Evolutionary conservation across 176 grass and related monocot species (phyloP).

Genomic region (Cenchrus fungigraminus): DNA sequence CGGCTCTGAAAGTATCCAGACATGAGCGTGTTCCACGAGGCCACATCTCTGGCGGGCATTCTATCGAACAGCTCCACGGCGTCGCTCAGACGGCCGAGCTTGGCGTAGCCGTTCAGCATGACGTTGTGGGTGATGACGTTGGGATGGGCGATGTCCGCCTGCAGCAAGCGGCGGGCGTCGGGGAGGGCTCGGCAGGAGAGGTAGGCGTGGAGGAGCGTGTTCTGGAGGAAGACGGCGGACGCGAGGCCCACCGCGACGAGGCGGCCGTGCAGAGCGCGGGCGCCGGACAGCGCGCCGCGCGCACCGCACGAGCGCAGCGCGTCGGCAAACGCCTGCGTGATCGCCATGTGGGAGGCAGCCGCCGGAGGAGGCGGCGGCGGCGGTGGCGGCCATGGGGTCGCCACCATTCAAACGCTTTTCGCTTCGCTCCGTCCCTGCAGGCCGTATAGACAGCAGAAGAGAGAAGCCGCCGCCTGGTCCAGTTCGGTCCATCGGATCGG

Average conservation of each 20-base stretch:
- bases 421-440: neutral
- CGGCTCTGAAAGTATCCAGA: conserved; percentile 66
- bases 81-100: conserved; percentile 57
- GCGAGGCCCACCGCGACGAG: conserved; percentile 77
- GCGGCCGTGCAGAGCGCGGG: conserved; percentile 71
- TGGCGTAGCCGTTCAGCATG: conserved; percentile 69
- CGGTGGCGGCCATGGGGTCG: conserved; percentile 67
- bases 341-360: conserved; percentile 62
- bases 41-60: conserved; percentile 71
- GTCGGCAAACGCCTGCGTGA: conserved; percentile 77
- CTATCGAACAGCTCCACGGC: conserved; percentile 77
- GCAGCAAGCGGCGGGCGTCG: conserved; percentile 62
- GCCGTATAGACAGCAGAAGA: neutral
- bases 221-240: conserved; percentile 85
- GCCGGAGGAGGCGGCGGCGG: conserved; percentile 25
- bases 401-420: conserved; percentile 68
- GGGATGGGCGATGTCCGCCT: conserved; percentile 49
- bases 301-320: conserved; percentile 53
- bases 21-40: conserved; percentile 94
- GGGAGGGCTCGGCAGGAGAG: conserved; percentile 66
- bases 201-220: conserved; percentile 83
- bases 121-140: conserved; percentile 86
- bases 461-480: neutral
- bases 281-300: conserved; percentile 42
- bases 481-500: neutral